phyloP scores from a whole-genome alignment of 495 filamentous ascomycete genomes.

The Neurospora sp. region DNA sequence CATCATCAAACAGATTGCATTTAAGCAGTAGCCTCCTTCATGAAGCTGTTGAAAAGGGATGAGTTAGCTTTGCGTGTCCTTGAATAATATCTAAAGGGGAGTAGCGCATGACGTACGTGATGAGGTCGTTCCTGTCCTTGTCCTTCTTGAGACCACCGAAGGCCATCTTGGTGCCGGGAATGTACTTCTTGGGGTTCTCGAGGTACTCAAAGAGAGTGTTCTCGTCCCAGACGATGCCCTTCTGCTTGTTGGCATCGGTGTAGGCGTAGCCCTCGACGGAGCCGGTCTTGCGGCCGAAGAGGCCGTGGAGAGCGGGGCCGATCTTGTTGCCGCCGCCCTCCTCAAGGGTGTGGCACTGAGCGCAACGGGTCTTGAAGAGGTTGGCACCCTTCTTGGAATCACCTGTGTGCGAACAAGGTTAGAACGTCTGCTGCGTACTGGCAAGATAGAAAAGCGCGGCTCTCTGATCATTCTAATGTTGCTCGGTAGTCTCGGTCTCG shows the following conservation, averaged over 20 bases:
- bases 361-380: constrained; percentile 99
- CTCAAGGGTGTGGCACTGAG: constrained; percentile 95
- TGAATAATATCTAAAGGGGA: constrained; percentile 4
- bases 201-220: constrained; percentile 59
- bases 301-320: constrained; percentile 91
- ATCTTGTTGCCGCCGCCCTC: constrained; percentile 87
- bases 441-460: neutral
- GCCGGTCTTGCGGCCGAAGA: constrained; percentile 94
- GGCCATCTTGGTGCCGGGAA: constrained; percentile 99
- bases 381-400: constrained; percentile 94
- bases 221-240: constrained; percentile 83
- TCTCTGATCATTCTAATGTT: neutral
- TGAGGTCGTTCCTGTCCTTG: constrained; percentile 98
- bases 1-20: constrained; percentile 1
- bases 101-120: constrained; percentile 65
- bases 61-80: constrained; percentile 5
- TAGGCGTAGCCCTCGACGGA: constrained; percentile 87
- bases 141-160: constrained; percentile 99
- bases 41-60: constrained; percentile 37
- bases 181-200: constrained; percentile 56
- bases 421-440: constrained; percentile 15
- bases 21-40: constrained; percentile 56
- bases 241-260: constrained; percentile 99
- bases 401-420: constrained; percentile 47
- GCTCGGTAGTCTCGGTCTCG: neutral